Conservation (phyloP, 371 early-diverging fungal species). For the Lichtheimia corymbifera region DNA sequence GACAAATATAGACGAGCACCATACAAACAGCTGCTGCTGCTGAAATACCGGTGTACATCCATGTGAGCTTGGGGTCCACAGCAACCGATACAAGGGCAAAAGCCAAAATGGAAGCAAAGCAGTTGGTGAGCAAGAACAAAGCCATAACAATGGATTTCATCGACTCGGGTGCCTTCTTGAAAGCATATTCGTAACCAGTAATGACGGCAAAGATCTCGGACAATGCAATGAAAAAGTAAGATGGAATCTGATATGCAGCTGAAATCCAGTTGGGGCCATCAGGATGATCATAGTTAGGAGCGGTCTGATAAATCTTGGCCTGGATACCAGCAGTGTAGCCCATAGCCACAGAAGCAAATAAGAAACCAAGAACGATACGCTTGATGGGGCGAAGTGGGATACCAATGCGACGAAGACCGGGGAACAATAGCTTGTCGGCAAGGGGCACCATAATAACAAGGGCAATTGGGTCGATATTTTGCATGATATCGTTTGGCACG, state of each 20-base stretch:
- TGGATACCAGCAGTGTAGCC: conserved; percentile 75
- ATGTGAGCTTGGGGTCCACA: conserved; percentile 67
- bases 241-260: conserved; percentile 70
- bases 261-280: conserved; percentile 45
- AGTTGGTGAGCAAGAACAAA: conserved; percentile 72
- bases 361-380: conserved; percentile 75
- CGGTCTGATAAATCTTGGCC: conserved; percentile 58
- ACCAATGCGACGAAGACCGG: conserved; percentile 62
- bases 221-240: conserved; percentile 66
- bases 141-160: conserved; percentile 81
- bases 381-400: conserved; percentile 66
- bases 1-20: conserved; percentile 21
- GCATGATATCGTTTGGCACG: conserved; percentile 61
- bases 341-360: conserved; percentile 65
- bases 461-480: conserved; percentile 64
- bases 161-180: conserved; percentile 70
- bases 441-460: conserved; percentile 73
- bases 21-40: conserved; percentile 13
- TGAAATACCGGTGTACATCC: conserved; percentile 53
- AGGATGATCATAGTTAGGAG: conserved; percentile 28
- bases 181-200: conserved; percentile 81
- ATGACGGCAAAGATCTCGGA: conserved; percentile 76
- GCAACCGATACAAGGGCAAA: conserved; percentile 69
- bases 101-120: conserved; percentile 65
- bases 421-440: conserved; percentile 70